These are phyloP conservation scores for Syzygium jambos DNA, from an alignment of 345 rosid species.

Conservation along the genomic window DNA sequence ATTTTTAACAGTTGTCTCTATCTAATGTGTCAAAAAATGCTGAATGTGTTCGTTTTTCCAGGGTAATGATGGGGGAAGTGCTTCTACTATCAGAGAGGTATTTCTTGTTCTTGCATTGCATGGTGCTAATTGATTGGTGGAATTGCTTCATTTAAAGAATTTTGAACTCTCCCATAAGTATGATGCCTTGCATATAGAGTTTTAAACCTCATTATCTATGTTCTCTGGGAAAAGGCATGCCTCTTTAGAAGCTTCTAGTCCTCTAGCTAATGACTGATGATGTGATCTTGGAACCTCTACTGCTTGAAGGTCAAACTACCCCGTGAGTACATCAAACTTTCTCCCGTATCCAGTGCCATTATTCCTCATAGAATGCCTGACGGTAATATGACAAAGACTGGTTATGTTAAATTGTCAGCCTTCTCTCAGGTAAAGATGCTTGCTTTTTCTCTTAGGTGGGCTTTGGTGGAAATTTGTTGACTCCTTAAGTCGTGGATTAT, in stretches of 20 bases:
- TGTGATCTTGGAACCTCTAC: background rate
- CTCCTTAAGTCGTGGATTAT: background rate
- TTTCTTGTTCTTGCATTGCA: background rate
- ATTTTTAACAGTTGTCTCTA: background rate
- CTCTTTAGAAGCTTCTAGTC: background rate
- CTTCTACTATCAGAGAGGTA: constrained; percentile 60
- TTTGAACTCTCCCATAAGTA: background rate
- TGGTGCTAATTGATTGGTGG: background rate
- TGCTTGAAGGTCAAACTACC: constrained; percentile 58
- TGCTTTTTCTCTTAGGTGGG: background rate
- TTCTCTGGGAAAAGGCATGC: background rate
- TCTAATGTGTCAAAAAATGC: background rate
- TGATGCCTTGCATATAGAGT: background rate
- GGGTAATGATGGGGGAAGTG: constrained; percentile 30
- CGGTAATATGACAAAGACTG: constrained; percentile 59
- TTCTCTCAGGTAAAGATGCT: constrained; percentile 67
- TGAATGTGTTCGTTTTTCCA: constrained; percentile 10
- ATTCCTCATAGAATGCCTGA: constrained; percentile 68
- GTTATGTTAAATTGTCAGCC: constrained; percentile 63
- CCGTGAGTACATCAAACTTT: constrained; percentile 70
- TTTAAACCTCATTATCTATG: background rate
- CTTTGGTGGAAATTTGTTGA: background rate
- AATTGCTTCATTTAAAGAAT: background rate
- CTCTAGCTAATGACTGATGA: background rate
- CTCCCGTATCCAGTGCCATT: constrained; percentile 72